Base-by-base conservation (phyloP, 1,284 basidiomycete species). In the Meira miltonrushii region DNA sequence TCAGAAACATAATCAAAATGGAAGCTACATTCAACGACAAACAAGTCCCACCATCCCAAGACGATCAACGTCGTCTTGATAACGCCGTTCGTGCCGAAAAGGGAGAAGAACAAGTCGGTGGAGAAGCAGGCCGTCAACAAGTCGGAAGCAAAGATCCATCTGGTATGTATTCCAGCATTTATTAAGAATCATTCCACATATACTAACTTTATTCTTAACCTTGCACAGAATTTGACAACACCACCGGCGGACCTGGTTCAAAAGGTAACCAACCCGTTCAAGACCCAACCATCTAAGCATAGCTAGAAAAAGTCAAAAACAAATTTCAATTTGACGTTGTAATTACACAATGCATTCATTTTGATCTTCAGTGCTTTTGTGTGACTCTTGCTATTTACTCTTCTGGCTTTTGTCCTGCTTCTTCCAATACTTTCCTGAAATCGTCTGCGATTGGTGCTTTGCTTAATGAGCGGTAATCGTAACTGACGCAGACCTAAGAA, bases 21-120 rank as follows among this genome's bases (percentile, higher is more conserved):
- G 58, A 67, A 60, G 62, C 67, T 60, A 69, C 67, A 12, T 69
- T 69, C 62, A 58, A 69, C 39, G 67, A 69, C 52, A 59, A 25
- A 17, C 41, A 44, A 17, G 55, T 15, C 23, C n/a, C 19, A 21
- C 43, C 37, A 52, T 12, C 60, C 52, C 25, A 56, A 40, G 58
- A 54, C 53, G 63, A 66, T 17, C 39, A 71, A 59, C 64, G 68
- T 49, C 58, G 65, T 25, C 19, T 60, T 49, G 61, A 64, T 40
- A 70, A 70, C 53, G 64, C 58, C 33, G 37, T 60, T 54, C 62
- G 60, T 37, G 61, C 62, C 17, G 56, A 62, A 38, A 50, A 62
- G 52, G 67, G 67, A 55, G 62, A 68, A 55, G 62, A 59, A 12
- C 67, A 66, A 39, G 59, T 71, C 40, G 60, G 61, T 37, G 67